Base-by-base conservation (phyloP, 148 eudicot species). In the Fallopia convolvulus region DNA sequence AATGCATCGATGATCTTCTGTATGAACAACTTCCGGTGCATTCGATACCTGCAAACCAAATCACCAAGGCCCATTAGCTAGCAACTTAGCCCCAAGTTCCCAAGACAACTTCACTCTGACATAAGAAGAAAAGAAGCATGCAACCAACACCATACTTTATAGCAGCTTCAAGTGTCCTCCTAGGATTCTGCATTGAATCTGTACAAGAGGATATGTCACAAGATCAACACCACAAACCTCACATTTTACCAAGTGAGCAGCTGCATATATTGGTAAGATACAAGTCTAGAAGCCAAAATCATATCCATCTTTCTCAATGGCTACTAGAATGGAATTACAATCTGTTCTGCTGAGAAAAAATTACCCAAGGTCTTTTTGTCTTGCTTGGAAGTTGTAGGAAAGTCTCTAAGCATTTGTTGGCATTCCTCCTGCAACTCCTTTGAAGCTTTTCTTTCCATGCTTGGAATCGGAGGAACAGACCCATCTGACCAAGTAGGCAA, bases 371-470 rank as follows among this genome's bases (percentile, higher is more conserved):
- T 86, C 75, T 82, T 81, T 81, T 89, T 88, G 83, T 96, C 99
- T 84, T 95, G 86, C 83, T 84, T 88, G 73, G 92, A 73, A 78
- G 92, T 90, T 46, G 98, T 91, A 70, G 94, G 83, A 79, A 82
- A 93, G 68, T 78, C 80, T 46, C 84, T 86, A 80, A 96, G 98
- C 83, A 87, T 86, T 70, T 86, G 84, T 36, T 82, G 88, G 85
- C 99, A 96, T 87, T 96, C 98, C 75, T 82, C 89, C 78, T 96
- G 97, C 58, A 96, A 86, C 77, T 89, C 94, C 83, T 91, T 96
- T 68, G 89, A 93, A 40, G 98, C 99, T 85, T 87, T 89, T 84
- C 92, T 86, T 85, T 96, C 99, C 32, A 74, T 58, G 50, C 98
- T 96, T 23, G 99, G 99, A 76, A 90, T 76, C 13, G 90, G 88